phyloP scores from a whole-genome alignment of 2,329 filamentous ascomycete genomes.

The Diplodia corticola region DNA sequence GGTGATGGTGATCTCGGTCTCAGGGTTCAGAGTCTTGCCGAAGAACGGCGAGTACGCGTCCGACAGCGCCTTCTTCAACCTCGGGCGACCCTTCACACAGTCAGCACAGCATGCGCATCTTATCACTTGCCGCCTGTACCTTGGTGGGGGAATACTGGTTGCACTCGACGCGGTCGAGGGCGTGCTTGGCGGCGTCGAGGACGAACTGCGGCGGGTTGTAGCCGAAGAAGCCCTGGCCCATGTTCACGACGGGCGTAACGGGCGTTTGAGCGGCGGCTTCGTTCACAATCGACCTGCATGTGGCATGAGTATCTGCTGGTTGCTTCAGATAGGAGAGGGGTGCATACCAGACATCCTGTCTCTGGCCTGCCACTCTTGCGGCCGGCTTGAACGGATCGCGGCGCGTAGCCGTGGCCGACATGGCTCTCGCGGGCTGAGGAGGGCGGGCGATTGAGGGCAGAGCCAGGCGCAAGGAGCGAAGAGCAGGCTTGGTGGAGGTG shows the following conservation, averaged over 20 bases:
- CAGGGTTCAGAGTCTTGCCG: constrained; percentile 76
- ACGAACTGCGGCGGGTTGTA: constrained; percentile 95
- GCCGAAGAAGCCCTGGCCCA: constrained; percentile 78
- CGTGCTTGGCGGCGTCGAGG: constrained; percentile 84
- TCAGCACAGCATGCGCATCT: background rate
- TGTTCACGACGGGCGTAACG: constrained; percentile 66
- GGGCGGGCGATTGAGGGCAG: background rate
- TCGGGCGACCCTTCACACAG: constrained; percentile 66
- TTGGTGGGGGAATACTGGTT: constrained; percentile 98
- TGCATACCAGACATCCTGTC: constrained; percentile 59
- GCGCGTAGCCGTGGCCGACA: constrained; percentile 37
- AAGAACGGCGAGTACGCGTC: constrained; percentile 90
- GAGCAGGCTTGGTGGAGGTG: background rate
- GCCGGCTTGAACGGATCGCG: constrained; percentile 55
- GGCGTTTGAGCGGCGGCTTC: constrained; percentile 65
- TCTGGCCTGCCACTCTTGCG: constrained; percentile 54
- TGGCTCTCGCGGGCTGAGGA: constrained; percentile 31
- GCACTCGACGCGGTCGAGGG: constrained; percentile 88
- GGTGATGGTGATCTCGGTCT: constrained; percentile 92
- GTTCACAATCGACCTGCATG: constrained; percentile 63
- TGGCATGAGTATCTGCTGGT: constrained; percentile 14
- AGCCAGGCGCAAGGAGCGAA: background rate
- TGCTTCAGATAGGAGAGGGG: background rate
- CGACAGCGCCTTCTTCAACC: constrained; percentile 89
- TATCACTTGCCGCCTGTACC: constrained; percentile 40